A percentile compares a stretch with the other conserved stretches of the same genome.
phyloP scores from a whole-genome alignment of 164 flowering plant species.

The Macadamia integrifolia region DNA sequence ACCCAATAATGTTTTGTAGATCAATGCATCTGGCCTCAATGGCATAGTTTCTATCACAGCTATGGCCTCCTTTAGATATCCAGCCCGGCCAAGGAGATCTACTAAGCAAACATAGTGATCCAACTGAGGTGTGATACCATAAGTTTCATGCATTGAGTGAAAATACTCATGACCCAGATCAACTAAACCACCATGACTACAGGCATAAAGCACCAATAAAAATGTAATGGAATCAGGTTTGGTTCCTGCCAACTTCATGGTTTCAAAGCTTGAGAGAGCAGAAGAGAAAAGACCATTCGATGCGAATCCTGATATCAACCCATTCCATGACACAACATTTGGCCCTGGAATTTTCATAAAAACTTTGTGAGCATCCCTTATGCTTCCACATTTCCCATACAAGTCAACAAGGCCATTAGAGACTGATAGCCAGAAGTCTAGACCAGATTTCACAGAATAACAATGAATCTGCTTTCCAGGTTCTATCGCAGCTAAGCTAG shows the following conservation, averaged over 20 bases:
- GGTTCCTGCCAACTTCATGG: conserved; percentile 41
- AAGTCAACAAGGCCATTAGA: conserved; percentile 44
- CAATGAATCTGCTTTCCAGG: conserved; percentile 55
- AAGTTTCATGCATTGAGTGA: conserved; percentile 28
- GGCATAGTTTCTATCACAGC: conserved; percentile 42
- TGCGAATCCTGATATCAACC: conserved; percentile 49
- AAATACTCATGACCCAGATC: conserved; percentile 48
- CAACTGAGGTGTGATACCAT: conserved; percentile 28
- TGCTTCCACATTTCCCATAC: conserved; percentile 52
- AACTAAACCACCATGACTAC: conserved; percentile 53
- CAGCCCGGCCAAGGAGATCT: conserved; percentile 57
- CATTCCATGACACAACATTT: conserved; percentile 57
- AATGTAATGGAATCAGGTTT: conserved; percentile 52
- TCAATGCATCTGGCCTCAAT: conserved; percentile 32
- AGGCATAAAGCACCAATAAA: conserved; percentile 42
- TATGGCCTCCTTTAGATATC: conserved; percentile 43
- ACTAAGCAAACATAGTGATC: conserved; percentile 54
- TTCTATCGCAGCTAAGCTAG: conserved; percentile 34
- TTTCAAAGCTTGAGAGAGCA: conserved; percentile 52
- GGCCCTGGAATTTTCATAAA: conserved; percentile 38
- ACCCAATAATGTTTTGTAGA: conserved; percentile 42
- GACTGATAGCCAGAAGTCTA: conserved; percentile 30
- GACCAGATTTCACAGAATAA: conserved; percentile 41
- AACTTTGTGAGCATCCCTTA: conserved; percentile 31
- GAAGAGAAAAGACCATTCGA: conserved; percentile 34